A percentile compares a stretch with the other conserved stretches of the same genome.
phyloP scores from a whole-genome alignment of 2,329 filamentous ascomycete species.

The Calonectria pteridis region DNA sequence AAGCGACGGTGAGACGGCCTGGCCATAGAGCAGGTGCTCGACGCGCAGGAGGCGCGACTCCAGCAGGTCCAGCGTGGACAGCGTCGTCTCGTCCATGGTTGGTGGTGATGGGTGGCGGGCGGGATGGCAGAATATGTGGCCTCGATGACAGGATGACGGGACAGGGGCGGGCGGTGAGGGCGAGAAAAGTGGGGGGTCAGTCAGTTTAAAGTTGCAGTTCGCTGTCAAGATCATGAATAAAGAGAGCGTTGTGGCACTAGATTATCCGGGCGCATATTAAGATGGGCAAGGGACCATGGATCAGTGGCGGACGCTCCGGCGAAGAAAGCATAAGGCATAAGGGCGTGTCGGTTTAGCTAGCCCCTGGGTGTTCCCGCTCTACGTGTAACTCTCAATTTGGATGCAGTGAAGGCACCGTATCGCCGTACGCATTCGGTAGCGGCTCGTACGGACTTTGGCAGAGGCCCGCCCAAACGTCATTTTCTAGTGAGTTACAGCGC shows the following conservation, averaged over 20 bases:
- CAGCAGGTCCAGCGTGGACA: slow-evolving; percentile 68
- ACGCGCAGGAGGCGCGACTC: slow-evolving; percentile 70
- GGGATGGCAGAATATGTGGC: slow-evolving; percentile 27
- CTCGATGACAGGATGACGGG: slow-evolving; percentile 28
- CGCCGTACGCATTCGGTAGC: not conserved
- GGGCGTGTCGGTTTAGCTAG: not conserved
- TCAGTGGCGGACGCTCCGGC: not conserved
- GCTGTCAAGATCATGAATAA: slow-evolving; percentile 23
- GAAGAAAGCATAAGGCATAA: not conserved
- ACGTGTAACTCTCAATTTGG: slow-evolving; percentile 5
- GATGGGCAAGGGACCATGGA: slow-evolving; percentile 15
- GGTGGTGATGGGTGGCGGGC: slow-evolving; percentile 18
- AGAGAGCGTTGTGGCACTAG: slow-evolving; percentile 21
- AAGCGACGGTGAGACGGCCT: slow-evolving; percentile 47
- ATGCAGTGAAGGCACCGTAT: not conserved
- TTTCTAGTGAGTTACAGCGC: slow-evolving; percentile 1
- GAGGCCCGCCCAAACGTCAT: not conserved
- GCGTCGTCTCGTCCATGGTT: slow-evolving; percentile 64
- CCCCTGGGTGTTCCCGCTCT: not conserved
- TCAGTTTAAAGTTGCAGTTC: slow-evolving; percentile 37
- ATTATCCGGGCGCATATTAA: slow-evolving; percentile 7
- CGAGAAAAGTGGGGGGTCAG: slow-evolving; percentile 42
- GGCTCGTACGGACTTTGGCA: not conserved
- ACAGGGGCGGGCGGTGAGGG: slow-evolving; percentile 34
- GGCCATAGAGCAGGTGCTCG: slow-evolving; percentile 70